A percentile compares a stretch with the other conserved stretches of the same genome.
These are phyloP conservation scores for Fusarium sp. DNA, from an alignment of 2,329 filamentous ascomycete species.

Conservation along the genomic window DNA sequence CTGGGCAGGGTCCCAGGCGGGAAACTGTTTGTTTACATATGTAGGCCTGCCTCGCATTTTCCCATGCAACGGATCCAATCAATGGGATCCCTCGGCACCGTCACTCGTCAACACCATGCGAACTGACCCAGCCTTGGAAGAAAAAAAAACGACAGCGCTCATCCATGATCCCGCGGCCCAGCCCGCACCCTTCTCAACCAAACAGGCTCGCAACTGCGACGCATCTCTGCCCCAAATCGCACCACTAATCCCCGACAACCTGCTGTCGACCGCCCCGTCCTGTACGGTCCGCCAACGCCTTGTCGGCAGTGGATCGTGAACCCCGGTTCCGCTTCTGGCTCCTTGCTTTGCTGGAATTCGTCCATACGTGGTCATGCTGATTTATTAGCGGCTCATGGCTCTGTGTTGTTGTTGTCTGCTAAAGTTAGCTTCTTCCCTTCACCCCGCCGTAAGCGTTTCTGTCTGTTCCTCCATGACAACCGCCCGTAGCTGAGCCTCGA, in stretches of 20 bases:
- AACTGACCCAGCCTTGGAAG: conserved; percentile 26
- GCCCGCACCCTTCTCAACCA: conserved; percentile 28
- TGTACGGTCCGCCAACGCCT: conserved; percentile 21
- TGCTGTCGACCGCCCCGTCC: conserved; percentile 31
- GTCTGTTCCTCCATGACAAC: conserved; percentile 22
- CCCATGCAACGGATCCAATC: not conserved
- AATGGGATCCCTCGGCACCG: conserved; percentile 24
- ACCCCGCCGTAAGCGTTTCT: conserved; percentile 4
- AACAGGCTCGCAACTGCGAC: conserved; percentile 26
- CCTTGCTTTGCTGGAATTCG: not conserved
- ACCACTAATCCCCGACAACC: conserved; percentile 40
- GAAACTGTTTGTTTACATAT: conserved; percentile 39
- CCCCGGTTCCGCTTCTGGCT: conserved; percentile 13
- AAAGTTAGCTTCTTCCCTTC: not conserved
- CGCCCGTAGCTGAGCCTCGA: conserved; percentile 1
- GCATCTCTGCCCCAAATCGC: conserved; percentile 24
- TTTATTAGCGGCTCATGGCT: conserved; percentile 11
- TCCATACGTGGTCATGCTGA: not conserved
- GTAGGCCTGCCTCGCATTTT: conserved; percentile 8
- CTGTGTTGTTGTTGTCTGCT: not conserved
- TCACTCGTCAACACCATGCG: conserved; percentile 27
- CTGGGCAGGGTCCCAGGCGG: conserved; percentile 1
- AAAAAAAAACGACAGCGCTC: not conserved
- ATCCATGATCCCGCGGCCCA: conserved; percentile 21
- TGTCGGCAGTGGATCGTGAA: conserved; percentile 30